Evolutionary conservation across 2,329 filamentous ascomycete genomes (phyloP), one percentile per base, ranked within the genome.

Genomic region (Aspergillus spinulosporus): DNA sequence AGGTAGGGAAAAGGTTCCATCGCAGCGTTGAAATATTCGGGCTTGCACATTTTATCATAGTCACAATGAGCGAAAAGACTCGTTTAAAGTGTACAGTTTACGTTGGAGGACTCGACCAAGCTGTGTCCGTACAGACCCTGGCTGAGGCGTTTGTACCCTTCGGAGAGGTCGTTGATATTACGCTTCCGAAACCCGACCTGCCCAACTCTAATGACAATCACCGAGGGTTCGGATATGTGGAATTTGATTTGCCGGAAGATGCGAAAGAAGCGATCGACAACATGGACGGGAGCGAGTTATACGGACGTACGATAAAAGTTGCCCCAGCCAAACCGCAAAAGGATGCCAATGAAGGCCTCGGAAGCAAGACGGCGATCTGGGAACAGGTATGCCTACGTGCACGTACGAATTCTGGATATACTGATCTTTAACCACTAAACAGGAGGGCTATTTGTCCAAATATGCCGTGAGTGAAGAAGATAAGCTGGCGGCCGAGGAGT

Each of bases 251-350:
- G 56, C 82, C 86, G 9, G 84, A 88, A 56, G 94, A 99, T 75
- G 93, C 92, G 29, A 87, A 87, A 68, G 93, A 97, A 75, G 94
- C 94, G 49, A 96, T 99, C 72, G 92, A 97, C 80, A 99, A 99
- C 72, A 97, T 99, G 93, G 91, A 99, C 71, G 92, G 96, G 72
- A 89, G 92, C 59, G 93, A 97, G 76, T 84, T 99, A 45, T 97
- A 93, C 71, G 95, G 94, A 8, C 85, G 90, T 58, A 88, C 94
- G 11, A 88, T 99, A 72, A 96, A 92, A 73, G 93, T 97, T 50
- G 92, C 91, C 44, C 84, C 88, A 54, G 95, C 95, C 43, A 99
- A 96, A 74, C 86, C 90, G 32, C 91, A 94, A 60, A 97, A 96
- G 80, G 90, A 90, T 66, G 84, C 86, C 49, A 89, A 89, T 52